Base-by-base conservation (phyloP, 306 rosid genomes). In the Citrullus mucosospermus region DNA sequence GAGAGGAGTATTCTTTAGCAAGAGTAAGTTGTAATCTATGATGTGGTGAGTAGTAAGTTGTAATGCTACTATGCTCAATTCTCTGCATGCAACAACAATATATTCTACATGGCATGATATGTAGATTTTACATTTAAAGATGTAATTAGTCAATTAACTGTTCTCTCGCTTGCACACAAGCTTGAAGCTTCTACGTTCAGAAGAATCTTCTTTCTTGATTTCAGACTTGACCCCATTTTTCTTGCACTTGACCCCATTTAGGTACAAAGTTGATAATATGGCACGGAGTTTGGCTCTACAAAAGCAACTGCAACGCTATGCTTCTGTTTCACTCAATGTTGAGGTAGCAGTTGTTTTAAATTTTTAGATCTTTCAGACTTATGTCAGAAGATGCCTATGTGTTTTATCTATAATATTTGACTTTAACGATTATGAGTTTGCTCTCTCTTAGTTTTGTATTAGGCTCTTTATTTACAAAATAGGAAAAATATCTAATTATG, bases 241-340 rank as follows among this genome's bases (percentile, higher is more conserved):
- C 78, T 38, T 80, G 77, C 88, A 65, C 86, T 83, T 62, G 82
- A 77, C 13, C 75, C 75, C 36, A 8, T 50, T 81, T 61, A 92
- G 98, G 96, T 95, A 95, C 93, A 89, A 83, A 67, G 91, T 87
- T 78, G 85, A 84, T 75, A 81, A 80, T 13, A 79, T 73, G 56
- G 84, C 84, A 83, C 96, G 96, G 70, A 81, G 84, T 80, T 72
- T 88, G 80, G 80, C 84, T 68, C 84, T 95, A 81, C 91, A 92
- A 82, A 91, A 91, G 86, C 92, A 95, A 85, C 89, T 92, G 22
- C 82, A 78, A 36, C 90, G 92, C 59, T 95, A 91, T 89, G 93
- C 90, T 81, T 87, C 97, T 75, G 92, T 89, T 80, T 80, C 91
- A 77, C 89, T 95, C 22, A 65, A 79, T 80, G 88, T 90, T 32